Base-by-base conservation (phyloP, 2,329 filamentous ascomycete species). In the Elsinoe fawcettii region DNA sequence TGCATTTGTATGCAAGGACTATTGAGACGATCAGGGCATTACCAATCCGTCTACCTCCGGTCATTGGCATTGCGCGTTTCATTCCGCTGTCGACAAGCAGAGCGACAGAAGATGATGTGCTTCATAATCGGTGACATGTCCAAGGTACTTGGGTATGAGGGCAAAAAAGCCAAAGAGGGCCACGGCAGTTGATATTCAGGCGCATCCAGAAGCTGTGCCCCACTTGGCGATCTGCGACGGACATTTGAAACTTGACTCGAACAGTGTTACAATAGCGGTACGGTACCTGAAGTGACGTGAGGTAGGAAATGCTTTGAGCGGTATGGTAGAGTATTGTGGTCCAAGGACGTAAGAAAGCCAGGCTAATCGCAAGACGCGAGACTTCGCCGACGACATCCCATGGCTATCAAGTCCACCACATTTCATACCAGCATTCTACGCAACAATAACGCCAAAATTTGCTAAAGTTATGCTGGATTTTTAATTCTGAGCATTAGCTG, bases 181-280 rank as follows among this genome's bases (percentile, higher is more conserved):
- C 23, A 22, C 46, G 46, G 46, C 46, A 51, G 46, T 51, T 51
- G 46, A 34, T 14, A 22, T 18, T 32, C 46, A 12, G 16, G n/a
- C 41, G 27, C 46, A 34, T 51, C 46, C 46, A 51, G 5, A 34
- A 32, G 46, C 46, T 51, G 46, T 51, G 30, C 46, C 46, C 25
- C 27, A 32, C 25, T 25, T 34, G 46, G 25, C 16, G 46, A 51
- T 51, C 46, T 22, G 25, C 46, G 27, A 51, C 46, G 20, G 46
- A 32, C 25, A 51, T 34, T 7, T 51, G 46, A 51, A 51, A 51
- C 46, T 18, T 51, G 25, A 51, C 46, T 34, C 44, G n/a, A 34
- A 51, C 14, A 11, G 23, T 23, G 43, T 46, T 23, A 25, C 27
- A 30, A 9, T 9, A 30, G 27, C 27, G 27, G 27, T 30, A 30